Percentiles rank a stretch among this genome's conserved stretches.
Evolutionary conservation across 2,329 filamentous ascomycete species (phyloP).

Genomic region (Neoarthrinium moseri): DNA sequence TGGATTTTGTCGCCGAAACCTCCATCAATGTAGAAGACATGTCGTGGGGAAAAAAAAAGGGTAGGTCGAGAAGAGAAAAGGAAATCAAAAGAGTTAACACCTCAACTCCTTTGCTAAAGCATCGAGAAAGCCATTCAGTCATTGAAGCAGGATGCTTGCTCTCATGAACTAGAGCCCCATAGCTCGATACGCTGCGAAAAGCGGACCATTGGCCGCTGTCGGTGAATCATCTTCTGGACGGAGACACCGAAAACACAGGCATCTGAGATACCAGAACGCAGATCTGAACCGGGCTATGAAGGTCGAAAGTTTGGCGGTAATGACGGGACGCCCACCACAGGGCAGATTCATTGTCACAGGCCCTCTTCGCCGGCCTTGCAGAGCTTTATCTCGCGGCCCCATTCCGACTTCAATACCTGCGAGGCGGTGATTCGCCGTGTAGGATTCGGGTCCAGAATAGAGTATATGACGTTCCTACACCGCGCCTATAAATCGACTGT

Average conservation of each 20-base stretch:
- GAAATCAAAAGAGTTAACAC: slow-evolving; percentile 9
- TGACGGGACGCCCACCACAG: not conserved
- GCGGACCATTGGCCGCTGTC: not conserved
- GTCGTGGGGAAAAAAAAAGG: slow-evolving; percentile 7
- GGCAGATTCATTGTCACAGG: slow-evolving; percentile 49
- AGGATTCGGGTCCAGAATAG: slow-evolving; percentile 93
- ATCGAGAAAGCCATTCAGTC: slow-evolving; percentile 9
- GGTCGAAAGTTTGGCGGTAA: slow-evolving; percentile 3
- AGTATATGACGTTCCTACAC: slow-evolving; percentile 98
- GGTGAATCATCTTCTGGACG: slow-evolving; percentile 8
- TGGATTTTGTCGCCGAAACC: slow-evolving; percentile 14
- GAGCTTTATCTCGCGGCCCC: slow-evolving; percentile 95
- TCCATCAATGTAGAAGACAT: slow-evolving; percentile 16
- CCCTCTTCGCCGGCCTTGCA: slow-evolving; percentile 97
- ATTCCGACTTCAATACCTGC: slow-evolving; percentile 96
- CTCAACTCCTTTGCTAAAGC: slow-evolving; percentile 15
- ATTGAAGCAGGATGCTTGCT: slow-evolving; percentile 9
- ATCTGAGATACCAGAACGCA: not conserved
- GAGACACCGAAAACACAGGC: slow-evolving; percentile 1
- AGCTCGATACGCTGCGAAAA: not conserved
- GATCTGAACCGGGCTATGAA: not conserved
- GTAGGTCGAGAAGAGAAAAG: slow-evolving; percentile 5
- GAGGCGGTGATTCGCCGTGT: slow-evolving; percentile 89
- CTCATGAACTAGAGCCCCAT: not conserved
- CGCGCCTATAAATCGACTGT: slow-evolving; percentile 64